phyloP scores from a whole-genome alignment of 352 stramenopile genomes.

The Poterioochromonas sp. region DNA sequence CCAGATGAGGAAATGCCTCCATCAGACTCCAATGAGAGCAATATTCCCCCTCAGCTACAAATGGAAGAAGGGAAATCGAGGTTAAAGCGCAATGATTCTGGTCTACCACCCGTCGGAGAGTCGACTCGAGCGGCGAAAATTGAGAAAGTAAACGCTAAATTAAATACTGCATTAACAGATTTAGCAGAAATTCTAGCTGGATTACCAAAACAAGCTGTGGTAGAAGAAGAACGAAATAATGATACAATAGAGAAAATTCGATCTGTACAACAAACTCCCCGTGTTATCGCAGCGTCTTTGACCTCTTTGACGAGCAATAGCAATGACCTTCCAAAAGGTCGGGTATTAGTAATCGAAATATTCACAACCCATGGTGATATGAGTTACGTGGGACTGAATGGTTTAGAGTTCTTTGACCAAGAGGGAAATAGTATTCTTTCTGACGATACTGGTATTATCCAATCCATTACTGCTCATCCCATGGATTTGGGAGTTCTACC shows the following conservation, averaged over 20 bases:
- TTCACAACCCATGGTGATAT: constrained; percentile 72
- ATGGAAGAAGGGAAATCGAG: too few species aligned
- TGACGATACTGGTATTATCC: not conserved
- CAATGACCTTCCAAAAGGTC: not conserved
- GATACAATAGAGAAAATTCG: too few species aligned
- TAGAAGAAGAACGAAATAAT: too few species aligned
- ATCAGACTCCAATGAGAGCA: not conserved
- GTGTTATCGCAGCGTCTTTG: not conserved
- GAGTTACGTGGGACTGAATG: constrained; percentile 75
- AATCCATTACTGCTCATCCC: constrained; percentile 7
- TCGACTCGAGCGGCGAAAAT: not conserved
- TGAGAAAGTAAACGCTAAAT: not conserved
- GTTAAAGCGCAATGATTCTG: too few species aligned
- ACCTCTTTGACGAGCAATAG: not conserved
- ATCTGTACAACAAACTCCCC: not conserved
- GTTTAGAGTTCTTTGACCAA: constrained; percentile 71
- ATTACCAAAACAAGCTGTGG: not conserved
- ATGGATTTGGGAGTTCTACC: constrained; percentile 11
- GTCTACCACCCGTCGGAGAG: too few species aligned
- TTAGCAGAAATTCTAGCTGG: not conserved
- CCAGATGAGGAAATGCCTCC: too few species aligned
- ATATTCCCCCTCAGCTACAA: too few species aligned
- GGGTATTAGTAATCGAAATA: constrained; percentile 60
- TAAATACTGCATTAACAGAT: not conserved
- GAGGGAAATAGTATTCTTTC: constrained; percentile 50